Base-by-base conservation (phyloP, 495 filamentous ascomycete genomes). In the Xylaria scruposa region DNA sequence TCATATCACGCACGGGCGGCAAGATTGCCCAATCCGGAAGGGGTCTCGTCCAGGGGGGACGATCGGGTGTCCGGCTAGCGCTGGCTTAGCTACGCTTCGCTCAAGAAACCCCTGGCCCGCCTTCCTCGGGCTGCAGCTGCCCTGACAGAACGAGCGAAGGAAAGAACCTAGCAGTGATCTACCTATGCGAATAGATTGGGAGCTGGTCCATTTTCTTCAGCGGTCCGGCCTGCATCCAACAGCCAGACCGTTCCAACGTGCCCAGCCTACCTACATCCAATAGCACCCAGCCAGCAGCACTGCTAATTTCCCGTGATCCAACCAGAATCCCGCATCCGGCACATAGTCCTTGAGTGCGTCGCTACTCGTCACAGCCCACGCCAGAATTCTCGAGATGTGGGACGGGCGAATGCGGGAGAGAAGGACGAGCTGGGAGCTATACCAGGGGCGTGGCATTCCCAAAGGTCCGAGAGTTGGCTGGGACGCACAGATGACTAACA, bases 221-320 rank as follows among this genome's bases (percentile, higher is more conserved):
- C 68, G 66, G 66, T 70, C 74, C 71, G 68, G 72, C 62, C 58
- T 61, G 67, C 56, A 63, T 49, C 61, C 36, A 69, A 49, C 8
- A 4, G 58, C 58, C 33, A 60, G 40, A 56, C 49, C 36, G 21
- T 56, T 67, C 42, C 47, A 67, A 38, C 47, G 46, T 67, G 44
- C 29, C 64, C 64, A 67, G 64, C 29, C 64, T 40, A 10, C 46
- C 26, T 47, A 49, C 62, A 46, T 73, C 65, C 71, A 77, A 71
- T 71, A 64, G 69, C 62, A 66, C 66, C 21, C 49, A 73, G 67
- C 74, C 73, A 77, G 63, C 71, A 60, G 70, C 74, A 67, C 31
- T 76, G 72, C 62, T 73, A 79, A 79, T 79, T 72, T 79, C 77
- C 77, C 77, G 59, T 69, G 60, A 67, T 59, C 74, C 67, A 69